These are phyloP conservation scores for Corniculantispora saksenae DNA, from an alignment of 2,329 filamentous ascomycete genomes.

Conservation along the genomic window DNA sequence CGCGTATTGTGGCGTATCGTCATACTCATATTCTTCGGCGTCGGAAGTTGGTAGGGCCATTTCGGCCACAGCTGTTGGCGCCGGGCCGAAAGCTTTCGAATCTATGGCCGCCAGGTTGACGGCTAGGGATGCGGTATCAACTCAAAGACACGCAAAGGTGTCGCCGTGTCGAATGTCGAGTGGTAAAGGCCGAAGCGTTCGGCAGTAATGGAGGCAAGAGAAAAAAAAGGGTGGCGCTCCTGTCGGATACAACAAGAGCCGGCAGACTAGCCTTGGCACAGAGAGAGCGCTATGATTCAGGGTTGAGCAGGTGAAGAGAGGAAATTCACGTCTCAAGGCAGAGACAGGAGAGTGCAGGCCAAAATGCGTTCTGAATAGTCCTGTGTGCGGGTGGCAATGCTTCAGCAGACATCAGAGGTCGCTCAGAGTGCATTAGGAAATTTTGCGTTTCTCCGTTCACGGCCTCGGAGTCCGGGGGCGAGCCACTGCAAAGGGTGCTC, in stretches of 20 bases:
- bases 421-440: conserved; percentile 30
- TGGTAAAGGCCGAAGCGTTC: neutral
- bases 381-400: conserved; percentile 5
- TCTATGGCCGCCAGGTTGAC: conserved; percentile 65
- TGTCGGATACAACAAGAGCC: conserved; percentile 10
- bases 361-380: neutral
- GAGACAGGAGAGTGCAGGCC: neutral
- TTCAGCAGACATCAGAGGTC: conserved; percentile 22
- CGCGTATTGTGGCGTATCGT: conserved; percentile 23
- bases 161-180: conserved; percentile 1
- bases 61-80: conserved; percentile 66
- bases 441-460: conserved; percentile 39
- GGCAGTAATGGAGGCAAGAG: neutral
- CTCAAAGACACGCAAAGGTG: neutral
- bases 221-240: conserved; percentile 15
- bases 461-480: conserved; percentile 37
- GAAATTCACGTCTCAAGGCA: neutral
- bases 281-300: neutral
- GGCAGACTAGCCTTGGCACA: neutral
- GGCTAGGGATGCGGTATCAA: conserved; percentile 30
- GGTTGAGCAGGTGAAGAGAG: neutral
- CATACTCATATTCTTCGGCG: conserved; percentile 68
- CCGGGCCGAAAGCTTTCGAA: conserved; percentile 61
- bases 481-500: neutral
- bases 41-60: conserved; percentile 70